Evolutionary conservation across 2,329 filamentous ascomycete species (phyloP).

Genomic region (Xylariaceae sp.): DNA sequence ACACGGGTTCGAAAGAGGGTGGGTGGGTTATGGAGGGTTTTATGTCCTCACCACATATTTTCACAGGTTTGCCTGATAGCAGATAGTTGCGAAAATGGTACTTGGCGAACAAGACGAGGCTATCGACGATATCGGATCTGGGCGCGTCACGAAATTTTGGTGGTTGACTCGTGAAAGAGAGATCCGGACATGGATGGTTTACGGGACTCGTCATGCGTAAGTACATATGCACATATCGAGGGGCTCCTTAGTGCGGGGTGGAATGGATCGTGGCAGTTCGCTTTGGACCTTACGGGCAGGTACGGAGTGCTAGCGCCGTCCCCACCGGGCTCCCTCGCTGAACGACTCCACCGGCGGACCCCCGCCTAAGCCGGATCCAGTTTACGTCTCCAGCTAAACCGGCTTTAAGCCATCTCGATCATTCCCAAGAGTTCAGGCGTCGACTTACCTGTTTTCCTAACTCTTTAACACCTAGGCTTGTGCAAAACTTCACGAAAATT

Average conservation of each 20-base stretch:
- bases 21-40: not conserved
- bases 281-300: too few species aligned
- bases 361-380: too few species aligned
- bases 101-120: not conserved
- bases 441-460: too few species aligned
- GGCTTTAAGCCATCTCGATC: too few species aligned
- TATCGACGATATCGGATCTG: not conserved
- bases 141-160: constrained; percentile 18
- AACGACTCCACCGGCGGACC: too few species aligned
- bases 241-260: constrained; percentile 2
- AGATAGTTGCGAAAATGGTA: not conserved
- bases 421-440: too few species aligned
- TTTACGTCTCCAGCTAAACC: too few species aligned
- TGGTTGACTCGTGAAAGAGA: not conserved
- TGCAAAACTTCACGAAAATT: too few species aligned
- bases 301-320: too few species aligned
- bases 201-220: not conserved
- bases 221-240: not conserved
- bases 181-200: not conserved
- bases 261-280: not conserved
- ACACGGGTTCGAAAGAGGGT: not conserved
- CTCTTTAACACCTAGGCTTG: too few species aligned
- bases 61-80: not conserved
- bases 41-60: constrained; percentile 19
- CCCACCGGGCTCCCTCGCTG: too few species aligned